Conservation (phyloP, 139 green algal genomes). For the Chlamydomonas sp. region DNA sequence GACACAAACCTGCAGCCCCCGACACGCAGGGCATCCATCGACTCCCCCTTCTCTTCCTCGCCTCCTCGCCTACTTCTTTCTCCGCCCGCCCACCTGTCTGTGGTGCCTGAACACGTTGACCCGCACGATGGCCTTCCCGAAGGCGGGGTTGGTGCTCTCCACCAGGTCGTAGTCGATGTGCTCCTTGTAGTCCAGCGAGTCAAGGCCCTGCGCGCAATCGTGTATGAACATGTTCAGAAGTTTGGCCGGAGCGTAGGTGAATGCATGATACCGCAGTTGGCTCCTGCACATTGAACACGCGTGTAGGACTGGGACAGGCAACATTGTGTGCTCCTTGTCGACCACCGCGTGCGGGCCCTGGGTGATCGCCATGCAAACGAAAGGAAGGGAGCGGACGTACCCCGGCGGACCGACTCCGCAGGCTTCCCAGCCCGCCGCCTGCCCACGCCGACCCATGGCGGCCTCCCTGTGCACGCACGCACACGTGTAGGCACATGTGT, state of each 20-base stretch:
- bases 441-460: too few relatives aligned
- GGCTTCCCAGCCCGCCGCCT: neutral
- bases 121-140: constrained; percentile 90
- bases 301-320: too few relatives aligned
- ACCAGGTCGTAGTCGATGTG: constrained; percentile 98
- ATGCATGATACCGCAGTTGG: too few relatives aligned
- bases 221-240: neutral
- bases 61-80: neutral
- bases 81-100: constrained; percentile 67
- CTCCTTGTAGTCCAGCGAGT: constrained; percentile 91
- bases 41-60: neutral
- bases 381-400: neutral
- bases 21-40: neutral
- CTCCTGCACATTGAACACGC: too few relatives aligned
- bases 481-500: neutral
- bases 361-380: too few relatives aligned
- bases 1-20: neutral
- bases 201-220: constrained; percentile 69
- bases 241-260: neutral
- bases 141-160: constrained; percentile 92
- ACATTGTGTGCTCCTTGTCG: too few relatives aligned
- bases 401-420: neutral
- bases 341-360: too few relatives aligned
- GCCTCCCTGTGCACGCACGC: too few relatives aligned
- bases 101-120: constrained; percentile 95